These are phyloP conservation scores for Oryza officinalis DNA, from an alignment of 176 grass and related monocot genomes.

Conservation along the genomic window DNA sequence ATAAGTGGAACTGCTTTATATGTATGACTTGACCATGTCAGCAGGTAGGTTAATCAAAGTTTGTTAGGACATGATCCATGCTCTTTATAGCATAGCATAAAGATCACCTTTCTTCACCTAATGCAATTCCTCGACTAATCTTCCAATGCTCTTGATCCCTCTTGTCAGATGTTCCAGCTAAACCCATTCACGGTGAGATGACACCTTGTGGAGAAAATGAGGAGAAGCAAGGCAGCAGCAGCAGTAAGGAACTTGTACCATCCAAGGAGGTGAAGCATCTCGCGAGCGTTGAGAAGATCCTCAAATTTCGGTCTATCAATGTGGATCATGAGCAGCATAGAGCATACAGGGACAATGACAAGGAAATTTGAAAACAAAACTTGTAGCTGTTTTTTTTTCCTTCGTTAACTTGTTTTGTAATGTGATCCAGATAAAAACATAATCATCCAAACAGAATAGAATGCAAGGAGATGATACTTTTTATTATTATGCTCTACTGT, in stretches of 20 bases:
- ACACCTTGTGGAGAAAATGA: neutral
- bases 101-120: neutral
- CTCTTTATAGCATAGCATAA: neutral
- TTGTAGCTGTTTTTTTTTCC: neutral
- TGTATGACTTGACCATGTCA: no score
- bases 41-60: neutral
- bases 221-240: conserved; percentile 16
- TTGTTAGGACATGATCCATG: neutral
- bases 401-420: neutral
- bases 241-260: conserved; percentile 27
- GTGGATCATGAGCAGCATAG: conserved; percentile 13
- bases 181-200: neutral
- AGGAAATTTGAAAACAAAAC: conserved; percentile 19
- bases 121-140: neutral
- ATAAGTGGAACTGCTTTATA: neutral
- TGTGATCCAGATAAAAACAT: neutral
- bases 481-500: no score
- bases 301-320: conserved; percentile 52
- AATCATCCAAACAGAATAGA: neutral
- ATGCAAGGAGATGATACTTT: no score
- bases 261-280: conserved; percentile 69
- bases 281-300: conserved; percentile 64
- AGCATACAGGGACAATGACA: conserved; percentile 1
- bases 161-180: conserved; percentile 42
- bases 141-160: neutral